Conservation (phyloP, 768 basidiomycete genomes). For the Serendipita sp. region DNA sequence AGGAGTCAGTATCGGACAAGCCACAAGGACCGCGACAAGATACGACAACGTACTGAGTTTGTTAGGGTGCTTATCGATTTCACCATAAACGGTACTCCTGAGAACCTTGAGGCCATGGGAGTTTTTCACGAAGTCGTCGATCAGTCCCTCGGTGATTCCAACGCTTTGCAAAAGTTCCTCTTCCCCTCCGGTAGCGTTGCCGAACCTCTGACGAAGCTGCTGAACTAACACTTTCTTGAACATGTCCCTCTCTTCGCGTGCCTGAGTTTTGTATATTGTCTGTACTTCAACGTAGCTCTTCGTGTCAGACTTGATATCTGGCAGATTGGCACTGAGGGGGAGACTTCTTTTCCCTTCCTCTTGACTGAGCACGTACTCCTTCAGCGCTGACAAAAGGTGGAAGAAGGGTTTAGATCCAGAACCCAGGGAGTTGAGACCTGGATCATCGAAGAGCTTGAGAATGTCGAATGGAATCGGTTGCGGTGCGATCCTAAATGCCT, state of each 20-base stretch:
- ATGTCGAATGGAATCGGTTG: slow-evolving; percentile 54
- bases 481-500: slow-evolving; percentile 71
- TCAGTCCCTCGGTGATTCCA: slow-evolving; percentile 14
- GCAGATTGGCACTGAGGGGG: slow-evolving; percentile 72
- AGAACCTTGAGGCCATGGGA: slow-evolving; percentile 55
- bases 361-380: slow-evolving; percentile 32
- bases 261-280: slow-evolving; percentile 62
- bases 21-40: not conserved
- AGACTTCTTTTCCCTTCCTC: slow-evolving; percentile 42
- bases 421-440: slow-evolving; percentile 28
- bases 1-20: not conserved
- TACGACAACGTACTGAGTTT: slow-evolving; percentile 32
- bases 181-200: slow-evolving; percentile 24
- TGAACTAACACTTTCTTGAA: slow-evolving; percentile 28
- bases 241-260: slow-evolving; percentile 47
- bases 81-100: slow-evolving; percentile 44
- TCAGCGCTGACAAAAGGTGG: slow-evolving; percentile 58
- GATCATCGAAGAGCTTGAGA: slow-evolving; percentile 42
- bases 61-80: slow-evolving; percentile 31
- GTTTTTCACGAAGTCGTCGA: slow-evolving; percentile 68
- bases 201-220: slow-evolving; percentile 23
- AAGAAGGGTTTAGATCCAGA: slow-evolving; percentile 52
- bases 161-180: slow-evolving; percentile 19
- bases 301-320: slow-evolving; percentile 94
- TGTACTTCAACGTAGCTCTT: slow-evolving; percentile 69